Conservation (phyloP, 139 green algal species). For the Ettlia oleoabundans region DNA sequence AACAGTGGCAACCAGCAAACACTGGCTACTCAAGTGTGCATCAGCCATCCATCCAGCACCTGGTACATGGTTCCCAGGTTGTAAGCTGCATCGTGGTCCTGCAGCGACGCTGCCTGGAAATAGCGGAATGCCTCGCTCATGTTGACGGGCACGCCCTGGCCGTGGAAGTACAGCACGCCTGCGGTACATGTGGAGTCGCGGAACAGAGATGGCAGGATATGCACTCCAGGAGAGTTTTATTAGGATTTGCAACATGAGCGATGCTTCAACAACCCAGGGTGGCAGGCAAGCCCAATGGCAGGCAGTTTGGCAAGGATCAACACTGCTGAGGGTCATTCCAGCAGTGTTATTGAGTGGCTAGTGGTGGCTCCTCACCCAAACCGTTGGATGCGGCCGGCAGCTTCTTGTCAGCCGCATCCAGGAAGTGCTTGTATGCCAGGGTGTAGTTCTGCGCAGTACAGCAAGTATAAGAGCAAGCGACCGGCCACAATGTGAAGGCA, state of each 20-base stretch:
- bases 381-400: slow-evolving; percentile 5
- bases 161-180: slow-evolving; percentile 27
- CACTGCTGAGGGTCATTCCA: no score
- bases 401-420: neutral
- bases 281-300: no score
- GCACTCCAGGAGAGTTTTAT: no score
- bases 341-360: no score
- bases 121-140: neutral
- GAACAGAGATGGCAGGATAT: no score
- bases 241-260: no score
- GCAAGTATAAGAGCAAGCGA: neutral
- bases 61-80: slow-evolving; percentile 39
- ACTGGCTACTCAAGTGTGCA: no score
- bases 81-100: slow-evolving; percentile 25
- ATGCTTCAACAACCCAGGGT: no score
- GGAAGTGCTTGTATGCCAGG: slow-evolving; percentile 11
- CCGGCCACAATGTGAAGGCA: neutral
- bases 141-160: slow-evolving; percentile 35
- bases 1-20: neutral
- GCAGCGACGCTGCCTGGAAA: slow-evolving; percentile 4
- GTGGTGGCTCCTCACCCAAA: no score
- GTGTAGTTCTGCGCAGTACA: slow-evolving; percentile 20
- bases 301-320: no score
- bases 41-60: neutral
- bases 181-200: no score